Percentiles rank a stretch among this genome's conserved stretches.
Conservation (phyloP, 2,329 filamentous ascomycete genomes). For the Fonsecaea erecta region DNA sequence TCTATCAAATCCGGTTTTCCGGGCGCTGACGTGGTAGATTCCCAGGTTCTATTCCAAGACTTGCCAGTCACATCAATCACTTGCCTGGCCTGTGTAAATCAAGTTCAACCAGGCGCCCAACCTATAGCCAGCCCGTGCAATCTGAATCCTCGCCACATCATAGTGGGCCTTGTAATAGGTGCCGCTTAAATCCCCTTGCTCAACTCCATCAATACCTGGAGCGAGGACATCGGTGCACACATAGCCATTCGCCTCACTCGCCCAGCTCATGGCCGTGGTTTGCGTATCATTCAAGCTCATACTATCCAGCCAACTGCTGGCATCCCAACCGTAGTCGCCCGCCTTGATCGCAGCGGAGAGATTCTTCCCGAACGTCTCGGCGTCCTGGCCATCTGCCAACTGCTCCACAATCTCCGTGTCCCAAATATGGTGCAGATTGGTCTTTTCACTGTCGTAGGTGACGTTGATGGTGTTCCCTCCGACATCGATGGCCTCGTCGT, state of each 20-base stretch:
- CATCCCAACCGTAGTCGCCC: conserved; percentile 41
- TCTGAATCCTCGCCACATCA: conserved; percentile 40
- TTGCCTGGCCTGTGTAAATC: conserved; percentile 50
- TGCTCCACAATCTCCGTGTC: conserved; percentile 62
- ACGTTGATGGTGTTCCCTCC: conserved; percentile 75
- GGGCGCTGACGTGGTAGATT: not conserved
- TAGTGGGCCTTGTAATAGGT: conserved; percentile 31
- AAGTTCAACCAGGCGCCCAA: conserved; percentile 70
- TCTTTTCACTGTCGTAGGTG: conserved; percentile 59
- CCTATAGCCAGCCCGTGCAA: conserved; percentile 71
- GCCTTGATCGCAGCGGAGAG: conserved; percentile 52
- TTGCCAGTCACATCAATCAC: conserved; percentile 13
- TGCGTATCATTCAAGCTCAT: conserved; percentile 21
- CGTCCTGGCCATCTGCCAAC: conserved; percentile 44
- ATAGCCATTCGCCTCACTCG: conserved; percentile 64
- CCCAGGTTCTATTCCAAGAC: not conserved
- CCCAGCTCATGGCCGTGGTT: conserved; percentile 56
- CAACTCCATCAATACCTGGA: conserved; percentile 62
- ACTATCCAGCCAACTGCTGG: conserved; percentile 13
- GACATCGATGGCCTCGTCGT: conserved; percentile 62
- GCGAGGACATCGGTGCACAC: conserved; percentile 69
- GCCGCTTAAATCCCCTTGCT: conserved; percentile 48
- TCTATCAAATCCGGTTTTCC: not conserved
- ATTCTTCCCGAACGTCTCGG: conserved; percentile 60
- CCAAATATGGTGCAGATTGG: conserved; percentile 75